A percentile compares a stretch with the other conserved stretches of the same genome.
Evolutionary conservation across 2,329 filamentous ascomycete genomes (phyloP).

Genomic region (Mycosphaerella sp.): DNA sequence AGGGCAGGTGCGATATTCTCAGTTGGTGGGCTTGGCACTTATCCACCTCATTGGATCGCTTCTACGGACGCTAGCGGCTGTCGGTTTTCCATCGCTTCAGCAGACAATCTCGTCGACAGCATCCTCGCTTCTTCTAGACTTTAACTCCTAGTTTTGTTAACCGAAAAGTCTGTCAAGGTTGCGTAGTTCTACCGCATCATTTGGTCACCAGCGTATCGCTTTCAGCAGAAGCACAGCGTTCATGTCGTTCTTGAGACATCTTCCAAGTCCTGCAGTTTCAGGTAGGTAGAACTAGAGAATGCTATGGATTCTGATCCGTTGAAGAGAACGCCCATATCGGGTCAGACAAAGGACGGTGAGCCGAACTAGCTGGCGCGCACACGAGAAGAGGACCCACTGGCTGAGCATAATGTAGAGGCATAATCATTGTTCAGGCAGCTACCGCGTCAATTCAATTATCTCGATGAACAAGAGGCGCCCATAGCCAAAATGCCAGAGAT

Average conservation of each 20-base stretch:
- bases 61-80: slow-evolving; percentile 1
- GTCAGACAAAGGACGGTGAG: neutral
- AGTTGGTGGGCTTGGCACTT: slow-evolving; percentile 2
- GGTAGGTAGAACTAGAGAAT: neutral
- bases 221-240: neutral
- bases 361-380: neutral
- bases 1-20: slow-evolving; percentile 5
- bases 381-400: neutral
- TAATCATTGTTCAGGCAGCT: neutral
- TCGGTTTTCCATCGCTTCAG: slow-evolving; percentile 2
- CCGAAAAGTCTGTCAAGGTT: slow-evolving; percentile 9
- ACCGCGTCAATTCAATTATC: neutral
- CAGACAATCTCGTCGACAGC: slow-evolving; percentile 1
- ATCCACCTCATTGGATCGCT: neutral
- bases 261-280: neutral
- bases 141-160: slow-evolving; percentile 7
- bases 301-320: neutral
- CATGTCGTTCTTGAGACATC: neutral
- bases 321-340: neutral
- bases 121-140: slow-evolving; percentile 7
- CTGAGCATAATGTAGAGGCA: neutral
- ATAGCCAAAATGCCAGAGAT: no score
- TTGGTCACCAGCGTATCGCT: neutral
- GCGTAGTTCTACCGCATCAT: slow-evolving; percentile 7
- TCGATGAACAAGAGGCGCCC: no score